phyloP scores from a whole-genome alignment of 2,329 filamentous ascomycete species.

The Fusarium staphyleae region DNA sequence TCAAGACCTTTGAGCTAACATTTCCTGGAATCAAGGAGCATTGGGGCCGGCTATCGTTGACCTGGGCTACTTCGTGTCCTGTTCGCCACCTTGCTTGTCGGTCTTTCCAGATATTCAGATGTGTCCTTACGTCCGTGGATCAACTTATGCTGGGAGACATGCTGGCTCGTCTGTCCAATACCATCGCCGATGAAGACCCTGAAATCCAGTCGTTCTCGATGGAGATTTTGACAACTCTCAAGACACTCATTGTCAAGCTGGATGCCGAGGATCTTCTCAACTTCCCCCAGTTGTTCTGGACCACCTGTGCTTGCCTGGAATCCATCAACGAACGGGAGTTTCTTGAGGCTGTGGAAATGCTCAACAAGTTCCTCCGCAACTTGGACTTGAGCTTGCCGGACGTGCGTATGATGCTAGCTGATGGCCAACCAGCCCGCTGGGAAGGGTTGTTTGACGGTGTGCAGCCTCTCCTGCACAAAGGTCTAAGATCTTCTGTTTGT shows the following conservation, averaged over 20 bases:
- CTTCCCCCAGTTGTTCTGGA: slow-evolving; percentile 99
- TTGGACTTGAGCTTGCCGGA: slow-evolving; percentile 77
- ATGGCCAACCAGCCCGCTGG: slow-evolving; percentile 85
- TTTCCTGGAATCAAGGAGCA: slow-evolving; percentile 89
- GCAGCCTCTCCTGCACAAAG: slow-evolving; percentile 87
- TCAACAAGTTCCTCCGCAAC: slow-evolving; percentile 84
- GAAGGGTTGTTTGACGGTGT: slow-evolving; percentile 88
- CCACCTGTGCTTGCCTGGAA: slow-evolving; percentile 92
- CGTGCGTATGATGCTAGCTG: slow-evolving; percentile 74
- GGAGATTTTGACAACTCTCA: slow-evolving; percentile 94
- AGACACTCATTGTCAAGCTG: slow-evolving; percentile 87
- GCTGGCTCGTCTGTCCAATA: slow-evolving; percentile 93
- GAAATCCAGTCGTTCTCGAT: slow-evolving; percentile 98
- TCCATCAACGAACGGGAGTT: slow-evolving; percentile 98
- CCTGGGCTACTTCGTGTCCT: slow-evolving; percentile 96
- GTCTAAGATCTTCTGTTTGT: slow-evolving; percentile 84
- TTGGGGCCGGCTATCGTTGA: slow-evolving; percentile 88
- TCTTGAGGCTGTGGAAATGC: slow-evolving; percentile 87
- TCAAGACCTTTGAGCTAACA: slow-evolving; percentile 83
- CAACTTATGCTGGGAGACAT: slow-evolving; percentile 96
- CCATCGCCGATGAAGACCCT: slow-evolving; percentile 90
- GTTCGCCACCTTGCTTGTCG: slow-evolving; percentile 94
- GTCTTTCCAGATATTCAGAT: slow-evolving; percentile 97
- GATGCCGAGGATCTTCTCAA: slow-evolving; percentile 79
- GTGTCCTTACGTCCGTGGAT: slow-evolving; percentile 88